Base-by-base conservation (phyloP, 306 rosid genomes). In the Amphicarpaea edgeworthii region DNA sequence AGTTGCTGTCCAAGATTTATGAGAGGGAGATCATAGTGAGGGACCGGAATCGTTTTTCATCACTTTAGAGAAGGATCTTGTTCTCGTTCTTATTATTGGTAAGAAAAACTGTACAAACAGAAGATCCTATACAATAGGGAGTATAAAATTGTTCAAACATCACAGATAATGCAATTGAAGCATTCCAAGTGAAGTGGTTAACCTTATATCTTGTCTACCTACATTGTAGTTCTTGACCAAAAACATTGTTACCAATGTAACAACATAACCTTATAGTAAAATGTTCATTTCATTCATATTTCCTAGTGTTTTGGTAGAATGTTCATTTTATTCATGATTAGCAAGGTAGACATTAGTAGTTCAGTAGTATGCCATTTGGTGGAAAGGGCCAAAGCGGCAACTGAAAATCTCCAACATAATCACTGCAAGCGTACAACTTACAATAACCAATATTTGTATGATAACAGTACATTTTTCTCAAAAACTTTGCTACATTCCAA, bases 41-140 rank as follows among this genome's bases (percentile, higher is more conserved):
- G 78, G 96, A 90, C 37, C 90, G 91, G 10, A 85, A 75, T 72
- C 89, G 96, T 19, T 88, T 88, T 90, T 77, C 92, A 90, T 77
- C 96, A 85, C 58, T 88, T 90, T 75, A 72, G 61, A 58, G 89
- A 90, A 43, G 93, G 90, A 72, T 72, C 62, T 53, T 90, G 61
- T 68, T 68, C 59, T 26, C 47, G 43, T 67, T 4, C 3, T 46
- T 42, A 68, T 46, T 68, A 68, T 68, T 68, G 28, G 59, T 68
- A 16, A 46, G 6, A 68, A 68, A 46, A 67, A 21, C 12, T 68
- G 5, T 47, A 16, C 16, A 47, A 23, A 43, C 14, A 15, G 8
- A 65, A 30, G 47, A 28, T n/a, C n/a, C n/a, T 5, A 42, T 12
- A 40, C n/a, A 61, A 65, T 0, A 64, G 28, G 53, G 3, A 38